Percentiles rank a stretch among this genome's conserved stretches.
These are phyloP conservation scores for Apophysomyces ossiformis DNA, from an alignment of 371 early-diverging fungal species.

Conservation along the genomic window DNA sequence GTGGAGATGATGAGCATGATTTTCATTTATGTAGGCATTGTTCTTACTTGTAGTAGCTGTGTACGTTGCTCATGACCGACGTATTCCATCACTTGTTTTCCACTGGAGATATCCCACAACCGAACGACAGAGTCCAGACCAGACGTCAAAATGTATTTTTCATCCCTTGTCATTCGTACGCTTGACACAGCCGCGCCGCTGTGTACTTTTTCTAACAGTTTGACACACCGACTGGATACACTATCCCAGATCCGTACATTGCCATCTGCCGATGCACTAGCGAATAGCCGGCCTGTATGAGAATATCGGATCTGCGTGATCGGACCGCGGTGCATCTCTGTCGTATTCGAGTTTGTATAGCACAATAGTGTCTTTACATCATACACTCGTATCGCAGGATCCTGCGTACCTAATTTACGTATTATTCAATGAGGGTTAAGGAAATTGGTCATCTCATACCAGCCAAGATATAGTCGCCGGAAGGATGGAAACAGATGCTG, in stretches of 20 bases:
- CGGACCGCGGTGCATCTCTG: slow-evolving; percentile 64
- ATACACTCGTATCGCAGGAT: slow-evolving; percentile 79
- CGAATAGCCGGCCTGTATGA: slow-evolving; percentile 72
- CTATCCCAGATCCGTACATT: slow-evolving; percentile 89
- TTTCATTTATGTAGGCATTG: background rate
- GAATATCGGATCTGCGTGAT: slow-evolving; percentile 82
- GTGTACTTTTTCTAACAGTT: slow-evolving; percentile 77
- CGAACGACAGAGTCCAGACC: slow-evolving; percentile 78
- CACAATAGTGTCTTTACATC: slow-evolving; percentile 85
- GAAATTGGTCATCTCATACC: slow-evolving; percentile 20
- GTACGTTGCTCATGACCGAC: slow-evolving; percentile 68
- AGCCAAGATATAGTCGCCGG: slow-evolving; percentile 79
- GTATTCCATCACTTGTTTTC: slow-evolving; percentile 68
- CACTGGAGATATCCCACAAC: slow-evolving; percentile 86
- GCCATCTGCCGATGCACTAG: slow-evolving; percentile 82
- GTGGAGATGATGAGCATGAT: slow-evolving; percentile 15
- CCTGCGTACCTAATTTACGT: slow-evolving; percentile 64
- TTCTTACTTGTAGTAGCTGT: slow-evolving; percentile 46
- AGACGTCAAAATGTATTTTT: slow-evolving; percentile 75
- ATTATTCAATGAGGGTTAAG: background rate
- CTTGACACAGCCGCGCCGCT: slow-evolving; percentile 76
- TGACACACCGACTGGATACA: slow-evolving; percentile 72
- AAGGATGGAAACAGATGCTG: slow-evolving; percentile 85
- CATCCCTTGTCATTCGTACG: slow-evolving; percentile 75
- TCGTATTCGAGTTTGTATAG: slow-evolving; percentile 60